Evolutionary conservation across 1,139 yeast genomes (phyloP).

Genomic region (Hyphopichia pseudoburtonii): DNA sequence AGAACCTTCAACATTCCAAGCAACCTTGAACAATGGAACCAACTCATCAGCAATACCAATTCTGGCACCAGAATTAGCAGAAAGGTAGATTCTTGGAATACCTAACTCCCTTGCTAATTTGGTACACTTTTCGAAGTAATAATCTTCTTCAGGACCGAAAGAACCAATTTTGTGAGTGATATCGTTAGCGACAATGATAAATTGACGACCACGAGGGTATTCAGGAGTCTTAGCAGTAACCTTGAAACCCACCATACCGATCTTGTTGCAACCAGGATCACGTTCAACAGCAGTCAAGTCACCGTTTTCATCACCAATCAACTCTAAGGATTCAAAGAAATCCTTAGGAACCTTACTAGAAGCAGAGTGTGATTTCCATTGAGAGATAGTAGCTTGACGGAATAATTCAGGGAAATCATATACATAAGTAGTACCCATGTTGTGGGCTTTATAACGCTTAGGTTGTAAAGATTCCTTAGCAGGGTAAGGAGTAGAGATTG

Average conservation of each 20-base stretch:
- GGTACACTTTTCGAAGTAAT: constrained; percentile 87
- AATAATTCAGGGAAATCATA: constrained; percentile 98
- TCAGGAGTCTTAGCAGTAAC: constrained; percentile 92
- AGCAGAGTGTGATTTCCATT: constrained; percentile 73
- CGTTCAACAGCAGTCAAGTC: constrained; percentile 84
- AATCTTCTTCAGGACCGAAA: constrained; percentile 96
- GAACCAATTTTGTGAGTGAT: constrained; percentile 98
- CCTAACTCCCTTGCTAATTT: constrained; percentile 88
- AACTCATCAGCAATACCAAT: constrained; percentile 97
- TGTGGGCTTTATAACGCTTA: constrained; percentile 96
- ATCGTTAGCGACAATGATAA: constrained; percentile 91
- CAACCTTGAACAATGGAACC: constrained; percentile 83
- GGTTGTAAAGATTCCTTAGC: constrained; percentile 98
- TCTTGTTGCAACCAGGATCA: constrained; percentile 92
- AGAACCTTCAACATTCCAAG: constrained; percentile 78
- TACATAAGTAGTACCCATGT: constrained; percentile 96
- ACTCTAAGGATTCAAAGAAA: constrained; percentile 73
- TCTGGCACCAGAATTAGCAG: constrained; percentile 99
- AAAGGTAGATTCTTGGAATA: constrained; percentile 89
- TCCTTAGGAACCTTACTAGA: constrained; percentile 68
- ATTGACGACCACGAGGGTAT: constrained; percentile 93
- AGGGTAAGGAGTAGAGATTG: constrained; percentile 94
- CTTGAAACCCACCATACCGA: constrained; percentile 98
- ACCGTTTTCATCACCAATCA: constrained; percentile 78
- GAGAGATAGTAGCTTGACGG: constrained; percentile 85